Conservation (phyloP, 805 yeast genomes). For the Cyberlindnera meyerae region DNA sequence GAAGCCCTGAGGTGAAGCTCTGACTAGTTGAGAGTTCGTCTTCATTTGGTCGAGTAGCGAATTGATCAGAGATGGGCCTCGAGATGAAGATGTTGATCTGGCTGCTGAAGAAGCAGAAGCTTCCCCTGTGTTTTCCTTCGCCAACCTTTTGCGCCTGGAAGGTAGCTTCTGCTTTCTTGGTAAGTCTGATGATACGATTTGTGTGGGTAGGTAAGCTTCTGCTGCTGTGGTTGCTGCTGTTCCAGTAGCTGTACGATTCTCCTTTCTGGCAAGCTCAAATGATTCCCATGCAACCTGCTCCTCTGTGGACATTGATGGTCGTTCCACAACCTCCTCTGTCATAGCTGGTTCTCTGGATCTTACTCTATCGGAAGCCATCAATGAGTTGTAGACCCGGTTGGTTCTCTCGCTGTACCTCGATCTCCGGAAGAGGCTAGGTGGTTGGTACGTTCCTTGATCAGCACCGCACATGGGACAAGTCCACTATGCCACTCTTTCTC, state of each 20-base stretch:
- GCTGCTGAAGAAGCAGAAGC: background rate
- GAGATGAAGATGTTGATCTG: conserved; percentile 8
- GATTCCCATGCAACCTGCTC: conserved; percentile 23
- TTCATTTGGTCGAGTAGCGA: conserved; percentile 19
- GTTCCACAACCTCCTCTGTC: conserved; percentile 11
- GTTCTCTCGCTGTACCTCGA: conserved; percentile 27
- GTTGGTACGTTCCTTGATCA: conserved; percentile 29
- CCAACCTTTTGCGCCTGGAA: conserved; percentile 9
- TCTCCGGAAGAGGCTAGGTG: conserved; percentile 22
- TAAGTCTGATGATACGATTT: background rate
- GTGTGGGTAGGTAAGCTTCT: no score
- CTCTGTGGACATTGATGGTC: conserved; percentile 14
- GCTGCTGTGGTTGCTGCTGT: background rate
- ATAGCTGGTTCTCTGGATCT: conserved; percentile 5
- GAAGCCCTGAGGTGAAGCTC: conserved; percentile 1
- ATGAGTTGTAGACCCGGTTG: conserved; percentile 22
- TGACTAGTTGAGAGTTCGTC: conserved; percentile 6
- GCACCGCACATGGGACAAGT: conserved; percentile 48
- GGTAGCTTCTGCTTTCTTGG: conserved; percentile 20
- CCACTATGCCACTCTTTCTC: conserved; percentile 30
- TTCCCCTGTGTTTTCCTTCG: background rate
- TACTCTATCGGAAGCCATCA: conserved; percentile 5
- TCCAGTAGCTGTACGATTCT: background rate
- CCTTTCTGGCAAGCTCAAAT: conserved; percentile 18
- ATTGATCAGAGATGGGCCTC: conserved; percentile 16